A percentile compares a stretch with the other conserved stretches of the same genome.
Conservation (phyloP, 139 green algal genomes). For the Chlorella sp. region DNA sequence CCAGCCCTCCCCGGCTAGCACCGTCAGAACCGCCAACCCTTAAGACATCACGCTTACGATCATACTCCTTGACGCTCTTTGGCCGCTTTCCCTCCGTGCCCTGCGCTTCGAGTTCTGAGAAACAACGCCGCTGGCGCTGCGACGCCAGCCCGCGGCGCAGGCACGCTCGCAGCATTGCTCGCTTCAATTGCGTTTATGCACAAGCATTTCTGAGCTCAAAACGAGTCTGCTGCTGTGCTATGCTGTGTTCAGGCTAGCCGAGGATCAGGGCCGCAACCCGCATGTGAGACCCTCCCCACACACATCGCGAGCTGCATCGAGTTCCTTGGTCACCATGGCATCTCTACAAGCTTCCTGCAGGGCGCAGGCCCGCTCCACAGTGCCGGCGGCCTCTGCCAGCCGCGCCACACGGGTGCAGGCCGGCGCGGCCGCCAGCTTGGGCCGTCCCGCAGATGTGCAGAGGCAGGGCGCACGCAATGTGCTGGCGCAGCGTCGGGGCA, state of each 20-base stretch:
- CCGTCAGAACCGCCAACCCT: too few species aligned
- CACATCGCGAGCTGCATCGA: neutral
- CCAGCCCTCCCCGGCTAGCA: neutral
- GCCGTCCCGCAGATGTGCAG: neutral
- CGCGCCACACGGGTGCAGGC: neutral
- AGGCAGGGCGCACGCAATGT: neutral
- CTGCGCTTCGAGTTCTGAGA: too few species aligned
- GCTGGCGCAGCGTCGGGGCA: neutral
- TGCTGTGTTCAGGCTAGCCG: neutral
- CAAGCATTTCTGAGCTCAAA: neutral
- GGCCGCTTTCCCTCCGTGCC: too few species aligned
- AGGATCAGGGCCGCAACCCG: neutral
- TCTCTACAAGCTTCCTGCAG: conserved; percentile 3
- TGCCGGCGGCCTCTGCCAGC: neutral
- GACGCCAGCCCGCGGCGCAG: neutral
- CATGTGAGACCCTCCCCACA: neutral
- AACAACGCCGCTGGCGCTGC: neutral
- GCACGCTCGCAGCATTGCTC: neutral
- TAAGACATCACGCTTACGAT: neutral
- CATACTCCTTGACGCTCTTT: neutral
- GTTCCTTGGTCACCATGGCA: neutral
- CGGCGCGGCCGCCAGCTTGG: neutral
- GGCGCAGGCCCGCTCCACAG: neutral
- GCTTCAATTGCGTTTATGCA: neutral
- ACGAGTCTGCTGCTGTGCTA: neutral